These are phyloP conservation scores for Ceratocystis lukuohia DNA, from an alignment of 2,329 filamentous ascomycete genomes.

Conservation along the genomic window DNA sequence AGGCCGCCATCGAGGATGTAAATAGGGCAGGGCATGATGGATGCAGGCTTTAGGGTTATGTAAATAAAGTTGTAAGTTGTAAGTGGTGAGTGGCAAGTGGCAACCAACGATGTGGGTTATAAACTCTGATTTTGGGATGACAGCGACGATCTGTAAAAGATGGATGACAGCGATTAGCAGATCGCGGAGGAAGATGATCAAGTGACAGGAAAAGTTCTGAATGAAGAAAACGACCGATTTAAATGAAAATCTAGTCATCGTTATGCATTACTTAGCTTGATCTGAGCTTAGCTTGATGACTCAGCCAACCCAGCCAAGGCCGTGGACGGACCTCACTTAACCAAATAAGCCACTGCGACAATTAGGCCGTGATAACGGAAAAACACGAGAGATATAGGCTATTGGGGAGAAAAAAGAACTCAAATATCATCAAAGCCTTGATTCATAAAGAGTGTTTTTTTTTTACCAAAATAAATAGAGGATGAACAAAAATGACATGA, in stretches of 20 bases:
- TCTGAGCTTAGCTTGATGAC: not conserved
- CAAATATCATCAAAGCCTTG: not conserved
- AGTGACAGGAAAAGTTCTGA: not conserved
- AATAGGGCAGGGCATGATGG: constrained; percentile 22
- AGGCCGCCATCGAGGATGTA: constrained; percentile 53
- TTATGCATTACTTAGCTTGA: not conserved
- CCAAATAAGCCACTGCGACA: not conserved
- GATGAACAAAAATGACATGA: not conserved
- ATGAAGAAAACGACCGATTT: not conserved
- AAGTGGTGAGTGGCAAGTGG: too few species aligned
- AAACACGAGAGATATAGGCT: not conserved
- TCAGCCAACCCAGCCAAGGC: not conserved
- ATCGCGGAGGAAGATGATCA: too few species aligned
- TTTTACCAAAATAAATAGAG: not conserved
- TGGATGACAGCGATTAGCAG: too few species aligned
- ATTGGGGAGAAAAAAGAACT: not conserved
- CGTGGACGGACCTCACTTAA: not conserved
- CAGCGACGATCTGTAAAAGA: too few species aligned
- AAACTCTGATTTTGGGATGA: too few species aligned
- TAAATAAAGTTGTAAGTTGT: too few species aligned
- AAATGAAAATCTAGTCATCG: not conserved
- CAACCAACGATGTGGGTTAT: too few species aligned
- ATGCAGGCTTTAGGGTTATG: not conserved
- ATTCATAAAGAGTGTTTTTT: not conserved
- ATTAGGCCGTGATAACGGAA: not conserved